Percentiles rank a stretch among this genome's conserved stretches.
Evolutionary conservation across 106 monocot genomes (phyloP).

Genomic region (Hemerocallis citrina): DNA sequence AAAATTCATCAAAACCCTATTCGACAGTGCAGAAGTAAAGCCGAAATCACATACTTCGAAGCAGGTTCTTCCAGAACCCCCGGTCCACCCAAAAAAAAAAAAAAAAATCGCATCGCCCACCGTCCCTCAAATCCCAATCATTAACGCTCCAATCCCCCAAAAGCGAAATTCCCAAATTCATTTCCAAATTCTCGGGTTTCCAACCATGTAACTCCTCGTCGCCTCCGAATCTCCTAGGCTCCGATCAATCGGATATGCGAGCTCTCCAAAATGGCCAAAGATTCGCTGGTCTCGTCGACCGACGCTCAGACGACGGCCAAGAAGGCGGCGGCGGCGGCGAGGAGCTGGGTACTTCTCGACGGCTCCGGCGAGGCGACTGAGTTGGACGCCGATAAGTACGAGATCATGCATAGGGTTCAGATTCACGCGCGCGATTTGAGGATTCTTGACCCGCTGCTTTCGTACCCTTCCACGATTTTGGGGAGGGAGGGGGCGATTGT

Average conservation of each 20-base stretch:
- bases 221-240: no score
- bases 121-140: no score
- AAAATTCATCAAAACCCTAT: no score
- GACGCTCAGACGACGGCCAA: conserved; percentile 13
- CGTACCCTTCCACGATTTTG: conserved; percentile 64
- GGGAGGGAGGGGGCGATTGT: conserved; percentile 62
- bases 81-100: no score
- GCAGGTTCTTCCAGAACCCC: no score
- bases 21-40: no score
- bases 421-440: conserved; percentile 61
- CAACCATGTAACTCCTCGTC: no score
- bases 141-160: no score
- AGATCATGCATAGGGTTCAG: conserved; percentile 59
- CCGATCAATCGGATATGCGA: conserved; percentile 17
- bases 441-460: conserved; percentile 66
- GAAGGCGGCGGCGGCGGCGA: conserved; percentile 6
- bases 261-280: not conserved
- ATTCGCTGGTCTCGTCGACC: not conserved
- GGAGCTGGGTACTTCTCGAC: conserved; percentile 16
- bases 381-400: conserved; percentile 58
- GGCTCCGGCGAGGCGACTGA: conserved; percentile 23
- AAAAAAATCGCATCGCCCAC: no score
- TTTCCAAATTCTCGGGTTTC: no score
- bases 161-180: no score
- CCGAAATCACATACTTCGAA: no score